Base-by-base conservation (phyloP, 352 stramenopile genomes). In the Globisporangium paddicum region DNA sequence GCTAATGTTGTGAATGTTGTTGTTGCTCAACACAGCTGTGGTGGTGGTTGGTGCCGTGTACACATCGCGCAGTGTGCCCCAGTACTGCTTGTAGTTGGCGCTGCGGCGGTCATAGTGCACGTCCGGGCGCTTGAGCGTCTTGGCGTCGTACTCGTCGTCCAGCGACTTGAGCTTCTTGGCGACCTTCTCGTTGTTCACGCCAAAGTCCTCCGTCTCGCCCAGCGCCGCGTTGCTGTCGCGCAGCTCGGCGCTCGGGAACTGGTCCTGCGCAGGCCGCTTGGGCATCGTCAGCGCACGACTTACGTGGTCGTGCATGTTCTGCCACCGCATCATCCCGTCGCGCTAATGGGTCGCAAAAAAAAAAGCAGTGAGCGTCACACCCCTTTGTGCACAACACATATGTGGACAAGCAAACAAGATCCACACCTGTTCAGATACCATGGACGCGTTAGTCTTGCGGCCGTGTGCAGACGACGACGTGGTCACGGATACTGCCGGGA, bases 271-370 rank as follows among this genome's bases (percentile, higher is more conserved):
- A 6, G 32, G 25, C 10, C 42, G 54, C 34, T 65, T 65, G n/a
- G 42, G 16, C 40, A 34, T 57, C 34, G 40, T 74, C 40, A 89
- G 54, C 13, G 82, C 79, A 3, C 77, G 75, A 28, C 67, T 86
- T 21, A 91, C 79, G 34, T 88, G 71, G n/a, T 89, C 70, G 63
- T 89, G 82, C 75, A 91, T 89, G 56, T 82, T 82, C 14, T 67
- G 68, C 79, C 77, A 85, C 32, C 73, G 71, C 44, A 69, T 71
- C 30, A 72, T 72, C 37, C 64, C 75, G 11, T 82, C 73, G 0
- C 59, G 52, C 52, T 65, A 51, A 23, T 44, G 8, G 1, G 41
- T 45, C 32, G 11, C 25, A 52, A 44, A 7, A 53, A 41, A 60
- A 41, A 19, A 53, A 41, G 45, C 19, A 4, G 19, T 19, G 37